These are phyloP conservation scores for Selaginella tamariscina DNA, from an alignment of 75 land plant genomes.

Conservation along the genomic window DNA sequence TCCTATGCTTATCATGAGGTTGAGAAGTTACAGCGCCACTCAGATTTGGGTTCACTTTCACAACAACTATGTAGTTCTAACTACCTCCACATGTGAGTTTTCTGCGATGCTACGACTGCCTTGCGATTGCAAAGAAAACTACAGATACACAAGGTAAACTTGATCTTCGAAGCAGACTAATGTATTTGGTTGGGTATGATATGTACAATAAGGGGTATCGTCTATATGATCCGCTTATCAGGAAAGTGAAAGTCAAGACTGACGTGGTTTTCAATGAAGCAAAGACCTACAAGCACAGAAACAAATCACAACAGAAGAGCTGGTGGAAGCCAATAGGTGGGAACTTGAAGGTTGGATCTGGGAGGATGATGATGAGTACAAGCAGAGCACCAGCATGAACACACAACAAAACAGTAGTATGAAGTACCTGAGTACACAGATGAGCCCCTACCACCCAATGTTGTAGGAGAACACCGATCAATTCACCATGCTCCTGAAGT, in stretches of 20 bases:
- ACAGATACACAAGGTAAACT: neutral
- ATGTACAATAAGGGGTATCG: no score
- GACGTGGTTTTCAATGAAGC: neutral
- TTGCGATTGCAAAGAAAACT: neutral
- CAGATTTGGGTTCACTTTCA: no score
- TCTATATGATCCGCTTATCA: neutral
- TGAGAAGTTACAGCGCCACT: no score
- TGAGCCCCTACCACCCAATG: neutral
- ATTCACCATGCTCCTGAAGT: neutral
- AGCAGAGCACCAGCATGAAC: neutral
- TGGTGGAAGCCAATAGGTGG: neutral
- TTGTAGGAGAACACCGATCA: neutral
- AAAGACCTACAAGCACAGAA: neutral
- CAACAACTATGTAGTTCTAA: no score
- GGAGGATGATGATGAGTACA: neutral
- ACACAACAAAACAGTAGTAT: neutral
- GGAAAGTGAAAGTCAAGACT: neutral
- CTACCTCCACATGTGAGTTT: no score
- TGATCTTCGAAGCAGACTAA: constrained; percentile 1
- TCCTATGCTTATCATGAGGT: no score
- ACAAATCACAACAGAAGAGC: neutral
- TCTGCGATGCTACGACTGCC: neutral
- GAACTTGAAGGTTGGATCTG: no score
- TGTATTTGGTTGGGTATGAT: neutral
- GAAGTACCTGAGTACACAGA: constrained; percentile 1